Conservation (phyloP, 2,329 filamentous ascomycete genomes). For the Sordariomycetes sp. region DNA sequence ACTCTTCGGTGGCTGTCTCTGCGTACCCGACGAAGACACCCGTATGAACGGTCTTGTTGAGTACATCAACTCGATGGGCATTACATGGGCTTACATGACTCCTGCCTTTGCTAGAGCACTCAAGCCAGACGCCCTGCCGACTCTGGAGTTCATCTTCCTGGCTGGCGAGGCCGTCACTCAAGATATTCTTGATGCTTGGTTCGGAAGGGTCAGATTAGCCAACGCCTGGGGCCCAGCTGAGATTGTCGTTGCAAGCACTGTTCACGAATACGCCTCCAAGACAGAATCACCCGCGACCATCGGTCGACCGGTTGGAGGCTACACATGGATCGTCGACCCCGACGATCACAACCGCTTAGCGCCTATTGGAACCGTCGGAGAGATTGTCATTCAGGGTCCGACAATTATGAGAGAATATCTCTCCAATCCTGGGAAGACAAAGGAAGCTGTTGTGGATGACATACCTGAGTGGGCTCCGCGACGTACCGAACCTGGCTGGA, state of each 20-base stretch:
- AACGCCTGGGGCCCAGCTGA: background rate
- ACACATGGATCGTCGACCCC: background rate
- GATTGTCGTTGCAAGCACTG: background rate
- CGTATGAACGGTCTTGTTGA: conserved; percentile 1
- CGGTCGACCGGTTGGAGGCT: background rate
- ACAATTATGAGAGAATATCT: conserved; percentile 14
- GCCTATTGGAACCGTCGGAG: conserved; percentile 10
- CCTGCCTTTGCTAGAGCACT: conserved; percentile 2
- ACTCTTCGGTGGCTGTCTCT: background rate
- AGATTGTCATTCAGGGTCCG: conserved; percentile 17
- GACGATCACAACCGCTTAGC: background rate
- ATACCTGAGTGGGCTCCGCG: background rate
- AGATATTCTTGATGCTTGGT: background rate
- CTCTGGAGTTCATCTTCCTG: conserved; percentile 4
- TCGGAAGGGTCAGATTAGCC: background rate
- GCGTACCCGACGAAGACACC: conserved; percentile 19
- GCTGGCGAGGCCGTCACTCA: conserved; percentile 8
- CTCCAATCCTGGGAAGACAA: conserved; percentile 11
- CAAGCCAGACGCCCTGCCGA: background rate
- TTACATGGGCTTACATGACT: conserved; percentile 3
- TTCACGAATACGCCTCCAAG: background rate
- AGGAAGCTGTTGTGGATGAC: conserved; percentile 2
- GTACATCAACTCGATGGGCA: background rate
- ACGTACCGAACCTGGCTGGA: background rate
- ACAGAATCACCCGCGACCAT: background rate